Evolutionary conservation across 441 rosid genomes (phyloP).

Genomic region (Hura crepitans): DNA sequence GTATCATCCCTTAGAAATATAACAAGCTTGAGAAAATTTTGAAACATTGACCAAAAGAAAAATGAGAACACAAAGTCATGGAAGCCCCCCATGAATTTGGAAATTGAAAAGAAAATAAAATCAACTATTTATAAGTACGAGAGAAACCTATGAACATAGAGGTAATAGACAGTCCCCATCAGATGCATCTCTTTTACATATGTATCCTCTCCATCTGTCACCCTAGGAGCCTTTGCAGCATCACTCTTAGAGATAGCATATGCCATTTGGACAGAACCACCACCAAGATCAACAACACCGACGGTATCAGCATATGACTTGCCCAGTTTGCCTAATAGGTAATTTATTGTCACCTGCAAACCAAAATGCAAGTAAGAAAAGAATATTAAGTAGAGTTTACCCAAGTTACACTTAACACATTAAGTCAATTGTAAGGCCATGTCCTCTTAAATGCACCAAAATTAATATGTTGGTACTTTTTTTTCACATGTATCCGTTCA

Average conservation of each 20-base stretch:
- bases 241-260: conserved; percentile 81
- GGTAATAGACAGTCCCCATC: conserved; percentile 74
- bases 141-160: conserved; percentile 90
- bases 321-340: conserved; percentile 72
- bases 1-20: conserved; percentile 6
- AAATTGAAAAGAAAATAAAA: neutral
- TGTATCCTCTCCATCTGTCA: conserved; percentile 62
- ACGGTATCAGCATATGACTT: conserved; percentile 67
- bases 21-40: conserved; percentile 9
- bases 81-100: neutral
- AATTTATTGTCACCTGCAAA: conserved; percentile 87
- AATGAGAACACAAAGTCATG: neutral
- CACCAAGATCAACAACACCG: conserved; percentile 99
- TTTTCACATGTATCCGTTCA: neutral
- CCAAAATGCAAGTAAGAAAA: conserved; percentile 17
- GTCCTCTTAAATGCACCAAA: conserved; percentile 9
- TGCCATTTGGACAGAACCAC: conserved; percentile 99
- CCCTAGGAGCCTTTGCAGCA: conserved; percentile 70
- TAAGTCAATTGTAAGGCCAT: neutral
- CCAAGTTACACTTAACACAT: neutral
- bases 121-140: conserved; percentile 16
- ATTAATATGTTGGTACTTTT: neutral
- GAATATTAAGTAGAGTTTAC: neutral
- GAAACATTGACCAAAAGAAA: neutral
- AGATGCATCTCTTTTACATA: conserved; percentile 81